Conservation (phyloP, 2,329 filamentous ascomycete species). For the Coniochaeta sp. region DNA sequence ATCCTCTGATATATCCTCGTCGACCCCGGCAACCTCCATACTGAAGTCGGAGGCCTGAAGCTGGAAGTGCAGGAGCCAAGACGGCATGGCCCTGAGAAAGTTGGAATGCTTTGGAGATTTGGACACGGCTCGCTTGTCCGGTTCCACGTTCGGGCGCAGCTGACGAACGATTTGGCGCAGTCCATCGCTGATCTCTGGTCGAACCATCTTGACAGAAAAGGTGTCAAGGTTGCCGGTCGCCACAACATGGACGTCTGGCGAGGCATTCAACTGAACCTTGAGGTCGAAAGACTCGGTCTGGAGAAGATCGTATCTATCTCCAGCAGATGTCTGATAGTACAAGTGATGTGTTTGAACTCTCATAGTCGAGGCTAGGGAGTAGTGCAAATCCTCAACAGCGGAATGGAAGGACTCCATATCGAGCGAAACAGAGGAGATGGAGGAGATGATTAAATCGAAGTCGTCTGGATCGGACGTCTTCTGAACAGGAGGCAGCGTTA, state of each 20-base stretch:
- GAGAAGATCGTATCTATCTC: constrained; percentile 77
- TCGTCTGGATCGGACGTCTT: constrained; percentile 62
- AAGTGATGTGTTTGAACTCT: constrained; percentile 80
- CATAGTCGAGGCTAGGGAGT: constrained; percentile 75
- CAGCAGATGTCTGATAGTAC: constrained; percentile 86
- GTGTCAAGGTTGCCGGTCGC: constrained; percentile 76
- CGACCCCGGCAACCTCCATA: constrained; percentile 82
- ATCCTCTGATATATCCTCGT: constrained; percentile 73
- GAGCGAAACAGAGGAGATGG: constrained; percentile 85
- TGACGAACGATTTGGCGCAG: constrained; percentile 87
- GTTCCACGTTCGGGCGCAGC: constrained; percentile 62
- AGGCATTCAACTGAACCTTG: constrained; percentile 76
- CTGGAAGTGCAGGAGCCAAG: constrained; percentile 78
- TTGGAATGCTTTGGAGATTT: constrained; percentile 50
- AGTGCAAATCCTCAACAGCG: constrained; percentile 73
- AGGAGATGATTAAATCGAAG: constrained; percentile 91
- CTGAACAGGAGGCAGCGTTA: constrained; percentile 75
- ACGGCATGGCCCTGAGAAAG: constrained; percentile 69
- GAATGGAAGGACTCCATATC: constrained; percentile 97
- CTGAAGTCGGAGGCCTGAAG: constrained; percentile 86
- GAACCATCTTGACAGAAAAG: constrained; percentile 81
- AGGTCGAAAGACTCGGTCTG: constrained; percentile 84
- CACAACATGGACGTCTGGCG: constrained; percentile 78
- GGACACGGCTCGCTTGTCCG: constrained; percentile 47
- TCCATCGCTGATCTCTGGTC: constrained; percentile 87